Evolutionary conservation across 129 eudicot species (phyloP).

Genomic region (Tanacetum coccineum): DNA sequence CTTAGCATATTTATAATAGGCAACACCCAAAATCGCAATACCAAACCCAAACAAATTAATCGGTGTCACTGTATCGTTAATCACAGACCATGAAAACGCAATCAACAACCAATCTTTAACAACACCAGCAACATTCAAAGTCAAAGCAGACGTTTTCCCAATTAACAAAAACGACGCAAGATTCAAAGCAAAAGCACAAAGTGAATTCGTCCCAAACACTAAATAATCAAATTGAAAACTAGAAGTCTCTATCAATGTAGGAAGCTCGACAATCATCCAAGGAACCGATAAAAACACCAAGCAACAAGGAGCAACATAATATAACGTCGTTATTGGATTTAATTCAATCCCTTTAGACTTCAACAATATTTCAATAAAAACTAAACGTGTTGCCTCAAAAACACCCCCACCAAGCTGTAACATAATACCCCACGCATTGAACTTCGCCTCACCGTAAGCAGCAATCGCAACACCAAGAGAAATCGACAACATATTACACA

Average conservation of each 20-base stretch:
- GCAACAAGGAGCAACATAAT: slow-evolving; percentile 10
- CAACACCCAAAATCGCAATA: background rate
- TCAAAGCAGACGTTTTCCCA: slow-evolving; percentile 8
- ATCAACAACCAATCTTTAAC: slow-evolving; percentile 13
- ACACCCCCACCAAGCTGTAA: background rate
- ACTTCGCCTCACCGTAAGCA: slow-evolving; percentile 3
- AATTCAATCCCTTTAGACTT: background rate
- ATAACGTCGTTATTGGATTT: background rate
- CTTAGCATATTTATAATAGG: background rate
- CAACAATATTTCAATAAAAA: slow-evolving; percentile 3
- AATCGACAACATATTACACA: background rate
- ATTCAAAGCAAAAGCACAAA: slow-evolving; percentile 1
- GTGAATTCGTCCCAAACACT: background rate
- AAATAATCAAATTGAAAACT: slow-evolving; percentile 2
- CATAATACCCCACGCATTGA: slow-evolving; percentile 1
- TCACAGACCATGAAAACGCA: background rate
- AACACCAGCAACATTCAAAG: slow-evolving; percentile 1
- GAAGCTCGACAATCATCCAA: slow-evolving; percentile 11
- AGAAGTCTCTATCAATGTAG: background rate
- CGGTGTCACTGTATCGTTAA: background rate
- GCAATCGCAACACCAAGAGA: slow-evolving; percentile 2
- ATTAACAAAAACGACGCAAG: background rate
- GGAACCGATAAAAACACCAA: slow-evolving; percentile 1
- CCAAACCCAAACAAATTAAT: background rate
- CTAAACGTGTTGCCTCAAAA: slow-evolving; percentile 1